Percentiles rank a stretch among this genome's conserved stretches.
Conservation (phyloP, 352 stramenopile species). For the Globisporangium cederbergense region DNA sequence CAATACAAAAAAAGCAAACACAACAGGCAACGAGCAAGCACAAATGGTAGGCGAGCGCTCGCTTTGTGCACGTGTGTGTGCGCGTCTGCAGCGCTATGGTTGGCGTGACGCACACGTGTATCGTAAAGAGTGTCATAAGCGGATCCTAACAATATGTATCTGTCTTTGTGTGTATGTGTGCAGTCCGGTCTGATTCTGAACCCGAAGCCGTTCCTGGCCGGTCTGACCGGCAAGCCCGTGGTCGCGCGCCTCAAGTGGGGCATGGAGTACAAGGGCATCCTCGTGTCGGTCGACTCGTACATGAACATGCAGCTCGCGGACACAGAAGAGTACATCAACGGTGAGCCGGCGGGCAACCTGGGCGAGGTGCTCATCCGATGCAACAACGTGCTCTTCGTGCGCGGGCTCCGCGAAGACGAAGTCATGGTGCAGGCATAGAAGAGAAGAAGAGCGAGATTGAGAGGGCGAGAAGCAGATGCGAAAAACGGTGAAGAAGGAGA, state of each 20-base stretch:
- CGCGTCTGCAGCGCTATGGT: neutral
- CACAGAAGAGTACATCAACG: constrained; percentile 98
- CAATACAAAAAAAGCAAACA: constrained; percentile 4
- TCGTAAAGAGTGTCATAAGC: neutral
- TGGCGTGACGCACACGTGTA: neutral
- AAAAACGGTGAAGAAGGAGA: neutral
- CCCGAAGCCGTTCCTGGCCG: constrained; percentile 94
- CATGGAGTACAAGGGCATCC: constrained; percentile 97
- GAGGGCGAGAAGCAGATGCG: neutral
- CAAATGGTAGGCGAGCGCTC: constrained; percentile 14
- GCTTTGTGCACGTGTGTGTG: neutral
- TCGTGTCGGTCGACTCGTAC: constrained; percentile 96
- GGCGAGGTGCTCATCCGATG: constrained; percentile 98
- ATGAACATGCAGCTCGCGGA: constrained; percentile 98
- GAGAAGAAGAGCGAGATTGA: neutral
- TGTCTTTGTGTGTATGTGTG: constrained; percentile 1
- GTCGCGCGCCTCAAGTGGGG: constrained; percentile 99
- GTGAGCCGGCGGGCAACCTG: constrained; percentile 94
- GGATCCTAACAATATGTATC: neutral
- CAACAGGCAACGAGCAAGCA: constrained; percentile 6
- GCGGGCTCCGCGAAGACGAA: constrained; percentile 47
- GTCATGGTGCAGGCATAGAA: constrained; percentile 16
- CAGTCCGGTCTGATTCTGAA: constrained; percentile 91
- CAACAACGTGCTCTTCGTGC: constrained; percentile 99
- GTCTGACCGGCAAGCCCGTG: constrained; percentile 94